Evolutionary conservation across 2,329 filamentous ascomycete genomes (phyloP).

Genomic region (Berkeleyomyces rouxiae): DNA sequence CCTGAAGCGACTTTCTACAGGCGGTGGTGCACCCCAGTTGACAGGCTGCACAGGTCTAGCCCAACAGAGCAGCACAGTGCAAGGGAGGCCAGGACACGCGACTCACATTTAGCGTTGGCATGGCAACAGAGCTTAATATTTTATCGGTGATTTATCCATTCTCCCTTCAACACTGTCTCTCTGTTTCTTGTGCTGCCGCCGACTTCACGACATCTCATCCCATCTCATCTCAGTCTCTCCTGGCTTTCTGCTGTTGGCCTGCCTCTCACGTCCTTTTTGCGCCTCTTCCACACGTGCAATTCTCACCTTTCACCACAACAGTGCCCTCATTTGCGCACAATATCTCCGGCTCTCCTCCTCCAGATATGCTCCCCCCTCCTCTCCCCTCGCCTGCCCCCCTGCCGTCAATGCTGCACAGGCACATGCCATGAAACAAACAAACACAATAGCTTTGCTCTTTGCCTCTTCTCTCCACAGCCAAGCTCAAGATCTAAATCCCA

Average conservation of each 20-base stretch:
- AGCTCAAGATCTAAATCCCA: background rate
- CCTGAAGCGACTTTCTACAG: too few species aligned
- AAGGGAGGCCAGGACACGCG: background rate
- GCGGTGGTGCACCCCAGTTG: too few species aligned
- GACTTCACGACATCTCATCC: too few species aligned
- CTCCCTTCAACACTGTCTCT: too few species aligned
- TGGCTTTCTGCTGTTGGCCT: too few species aligned
- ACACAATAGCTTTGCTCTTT: background rate
- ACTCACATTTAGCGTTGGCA: background rate
- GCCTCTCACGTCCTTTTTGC: too few species aligned
- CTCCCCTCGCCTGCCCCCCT: background rate
- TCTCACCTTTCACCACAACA: too few species aligned
- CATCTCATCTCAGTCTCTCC: too few species aligned
- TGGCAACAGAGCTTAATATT: background rate
- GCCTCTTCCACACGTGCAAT: background rate
- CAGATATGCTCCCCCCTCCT: background rate
- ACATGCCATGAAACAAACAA: background rate
- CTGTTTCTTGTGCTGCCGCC: too few species aligned
- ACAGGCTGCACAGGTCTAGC: background rate
- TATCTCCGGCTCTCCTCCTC: background rate
- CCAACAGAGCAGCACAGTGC: background rate
- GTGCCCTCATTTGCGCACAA: background rate
- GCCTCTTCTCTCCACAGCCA: background rate
- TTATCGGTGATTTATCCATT: background rate
- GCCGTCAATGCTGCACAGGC: background rate